Evolutionary conservation across 805 yeast genomes (phyloP).

Genomic region (Ogataea siamensis): DNA sequence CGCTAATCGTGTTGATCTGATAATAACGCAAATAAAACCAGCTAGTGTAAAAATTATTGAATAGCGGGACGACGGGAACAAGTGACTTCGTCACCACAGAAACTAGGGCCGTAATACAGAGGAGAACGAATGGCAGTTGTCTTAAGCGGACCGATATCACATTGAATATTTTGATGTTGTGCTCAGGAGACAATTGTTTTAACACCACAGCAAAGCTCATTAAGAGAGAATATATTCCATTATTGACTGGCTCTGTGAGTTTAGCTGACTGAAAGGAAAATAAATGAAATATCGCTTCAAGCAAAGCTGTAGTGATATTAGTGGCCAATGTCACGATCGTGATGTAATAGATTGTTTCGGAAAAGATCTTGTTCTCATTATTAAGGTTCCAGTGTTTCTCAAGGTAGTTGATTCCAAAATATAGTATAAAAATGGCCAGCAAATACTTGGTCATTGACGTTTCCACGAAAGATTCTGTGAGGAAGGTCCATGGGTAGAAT

Average conservation of each 20-base stretch:
- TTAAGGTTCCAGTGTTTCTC: constrained; percentile 47
- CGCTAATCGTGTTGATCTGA: constrained; percentile 46
- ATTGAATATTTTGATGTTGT: constrained; percentile 47
- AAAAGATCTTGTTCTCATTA: constrained; percentile 19
- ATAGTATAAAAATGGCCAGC: constrained; percentile 38
- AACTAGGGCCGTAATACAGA: constrained; percentile 29
- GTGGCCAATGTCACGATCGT: constrained; percentile 54
- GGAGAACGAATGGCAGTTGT: constrained; percentile 54
- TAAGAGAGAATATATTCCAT: constrained; percentile 47
- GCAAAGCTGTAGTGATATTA: constrained; percentile 49
- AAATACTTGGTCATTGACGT: constrained; percentile 45
- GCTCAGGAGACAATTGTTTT: constrained; percentile 59
- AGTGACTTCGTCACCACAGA: constrained; percentile 34
- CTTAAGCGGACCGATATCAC: constrained; percentile 48
- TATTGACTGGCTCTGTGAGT: constrained; percentile 47
- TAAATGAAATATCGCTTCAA: constrained; percentile 26
- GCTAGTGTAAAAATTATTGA: constrained; percentile 58
- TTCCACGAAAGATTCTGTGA: constrained; percentile 66
- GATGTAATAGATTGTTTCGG: constrained; percentile 50
- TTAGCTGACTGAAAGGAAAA: constrained; percentile 39
- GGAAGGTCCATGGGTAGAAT: constrained; percentile 61
- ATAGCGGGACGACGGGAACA: constrained; percentile 56
- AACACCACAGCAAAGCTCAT: constrained; percentile 56
- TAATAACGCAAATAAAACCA: constrained; percentile 80
- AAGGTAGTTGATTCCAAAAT: constrained; percentile 43